Evolutionary conservation across 1,284 basidiomycete species (phyloP).

Genomic region (Irpex rosettiformis): DNA sequence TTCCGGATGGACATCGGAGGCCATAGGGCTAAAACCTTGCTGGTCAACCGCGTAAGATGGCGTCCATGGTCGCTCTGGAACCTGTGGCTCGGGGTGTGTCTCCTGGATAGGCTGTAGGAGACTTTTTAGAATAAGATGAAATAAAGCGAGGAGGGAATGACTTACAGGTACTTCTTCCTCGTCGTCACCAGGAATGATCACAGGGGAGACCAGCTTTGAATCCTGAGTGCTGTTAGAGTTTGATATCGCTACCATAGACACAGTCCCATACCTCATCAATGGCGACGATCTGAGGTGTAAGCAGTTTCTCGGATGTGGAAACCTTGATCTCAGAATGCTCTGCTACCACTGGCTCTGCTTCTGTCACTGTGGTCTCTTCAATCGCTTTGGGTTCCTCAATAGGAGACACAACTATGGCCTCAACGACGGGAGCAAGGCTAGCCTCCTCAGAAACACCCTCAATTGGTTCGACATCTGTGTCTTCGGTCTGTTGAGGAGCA

Average conservation of each 20-base stretch:
- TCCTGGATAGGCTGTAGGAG: neutral
- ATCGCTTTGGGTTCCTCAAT: constrained; percentile 3
- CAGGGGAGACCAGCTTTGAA: neutral
- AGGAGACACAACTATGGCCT: constrained; percentile 4
- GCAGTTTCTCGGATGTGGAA: neutral
- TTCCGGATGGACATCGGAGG: neutral
- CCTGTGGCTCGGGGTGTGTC: neutral
- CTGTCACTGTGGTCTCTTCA: constrained; percentile 7
- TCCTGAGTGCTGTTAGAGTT: neutral
- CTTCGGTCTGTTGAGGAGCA: constrained; percentile 17
- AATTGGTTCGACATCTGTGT: constrained; percentile 22
- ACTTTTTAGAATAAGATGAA: neutral
- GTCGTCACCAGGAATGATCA: neutral
- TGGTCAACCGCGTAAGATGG: constrained; percentile 18
- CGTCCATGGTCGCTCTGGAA: constrained; percentile 15
- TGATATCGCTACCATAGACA: neutral
- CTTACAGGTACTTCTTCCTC: neutral
- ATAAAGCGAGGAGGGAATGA: neutral
- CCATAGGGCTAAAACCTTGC: constrained; percentile 11
- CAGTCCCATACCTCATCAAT: neutral
- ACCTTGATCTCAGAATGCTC: neutral
- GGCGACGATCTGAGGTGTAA: constrained; percentile 17
- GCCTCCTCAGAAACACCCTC: constrained; percentile 18
- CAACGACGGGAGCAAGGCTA: constrained; percentile 8
- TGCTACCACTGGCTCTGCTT: no score